Conservation (phyloP, 257 asterid species). For the Solanum virginianum region DNA sequence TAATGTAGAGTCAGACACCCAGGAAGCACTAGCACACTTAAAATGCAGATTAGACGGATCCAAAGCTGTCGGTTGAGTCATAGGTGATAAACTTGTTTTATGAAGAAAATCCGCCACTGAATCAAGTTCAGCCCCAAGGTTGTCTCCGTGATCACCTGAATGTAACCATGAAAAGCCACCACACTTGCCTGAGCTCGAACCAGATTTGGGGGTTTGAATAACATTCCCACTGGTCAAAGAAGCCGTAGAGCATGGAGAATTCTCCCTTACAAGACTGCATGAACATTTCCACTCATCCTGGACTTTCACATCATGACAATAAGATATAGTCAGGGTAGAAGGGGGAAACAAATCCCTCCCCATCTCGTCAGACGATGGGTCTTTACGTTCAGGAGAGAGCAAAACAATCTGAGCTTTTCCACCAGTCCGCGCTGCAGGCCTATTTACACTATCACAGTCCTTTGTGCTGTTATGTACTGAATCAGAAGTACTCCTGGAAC, state of each 20-base stretch:
- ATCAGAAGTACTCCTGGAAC: constrained; percentile 14
- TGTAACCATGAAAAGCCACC: constrained; percentile 5
- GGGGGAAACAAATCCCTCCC: neutral
- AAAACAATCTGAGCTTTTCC: constrained; percentile 11
- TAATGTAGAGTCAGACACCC: constrained; percentile 36
- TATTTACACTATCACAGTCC: constrained; percentile 3
- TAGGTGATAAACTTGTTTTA: constrained; percentile 18
- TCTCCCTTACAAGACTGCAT: constrained; percentile 5
- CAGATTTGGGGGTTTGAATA: constrained; percentile 63
- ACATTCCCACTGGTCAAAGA: constrained; percentile 43
- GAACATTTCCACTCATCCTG: neutral
- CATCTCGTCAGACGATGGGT: neutral
- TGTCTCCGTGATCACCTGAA: neutral
- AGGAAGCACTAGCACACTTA: constrained; percentile 27
- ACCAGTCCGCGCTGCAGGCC: neutral
- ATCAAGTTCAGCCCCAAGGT: constrained; percentile 11
- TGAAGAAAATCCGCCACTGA: constrained; percentile 9
- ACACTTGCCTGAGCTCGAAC: constrained; percentile 17
- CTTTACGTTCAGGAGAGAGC: constrained; percentile 9
- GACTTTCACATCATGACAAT: neutral
- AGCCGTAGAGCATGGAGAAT: constrained; percentile 17
- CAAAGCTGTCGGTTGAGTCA: constrained; percentile 11
- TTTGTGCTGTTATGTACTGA: constrained; percentile 8
- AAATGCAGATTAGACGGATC: constrained; percentile 21
- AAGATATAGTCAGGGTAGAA: constrained; percentile 2